Evolutionary conservation across 2,329 filamentous ascomycete species (phyloP), one percentile per base, ranked within the genome.

Genomic region (Trichophyton schoenleinii): DNA sequence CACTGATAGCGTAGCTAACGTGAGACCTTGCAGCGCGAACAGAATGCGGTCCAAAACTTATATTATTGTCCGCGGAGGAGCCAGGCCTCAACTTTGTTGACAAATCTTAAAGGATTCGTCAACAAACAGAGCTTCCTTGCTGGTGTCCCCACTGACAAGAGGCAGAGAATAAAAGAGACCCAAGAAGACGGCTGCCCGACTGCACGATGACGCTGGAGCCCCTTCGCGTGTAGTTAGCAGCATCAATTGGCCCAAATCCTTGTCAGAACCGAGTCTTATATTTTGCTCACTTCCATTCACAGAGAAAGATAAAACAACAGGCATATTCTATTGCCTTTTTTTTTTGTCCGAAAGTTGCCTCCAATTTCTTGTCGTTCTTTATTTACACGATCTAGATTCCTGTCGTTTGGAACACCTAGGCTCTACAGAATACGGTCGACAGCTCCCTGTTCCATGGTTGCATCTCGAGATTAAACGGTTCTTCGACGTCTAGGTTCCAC

Each of bases 141-240:
- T 44, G 34, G 34, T 38, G 41, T 44, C 41, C 4, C 41, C 41
- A 44, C 41, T 8, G 41, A 13, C 41, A 44, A 5, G 9, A 38
- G 34, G n/a, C 41, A 44, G 41, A n/a, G 13, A n/a, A n/a, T 18
- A n/a, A n/a, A 44, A 44, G 20, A 18, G 44, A 48, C 44, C 18
- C n/a, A 20, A 11, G 11, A 53, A 28, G 22, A 53, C 22, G 13
- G 52, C 28, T 28, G 28, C 9, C 52, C 25, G 34, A 28, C 52
- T 55, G 52, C 52, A 55, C 6, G 52, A 55, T 55, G 52, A 55
- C 52, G 52, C 52, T 36, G 52, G 31, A 55, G 52, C 52, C 31
- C 28, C 48, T 55, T 28, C 52, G 52, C 52, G 7, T 55, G 49
- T 28, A 8, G 46, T 52, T 25, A 18, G 28, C 52, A 18, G 31